Percentiles rank a stretch among this genome's conserved stretches.
phyloP scores from a whole-genome alignment of 225 moss, liverwort and hornwort species.

The Pseudoscleropodium purum region DNA sequence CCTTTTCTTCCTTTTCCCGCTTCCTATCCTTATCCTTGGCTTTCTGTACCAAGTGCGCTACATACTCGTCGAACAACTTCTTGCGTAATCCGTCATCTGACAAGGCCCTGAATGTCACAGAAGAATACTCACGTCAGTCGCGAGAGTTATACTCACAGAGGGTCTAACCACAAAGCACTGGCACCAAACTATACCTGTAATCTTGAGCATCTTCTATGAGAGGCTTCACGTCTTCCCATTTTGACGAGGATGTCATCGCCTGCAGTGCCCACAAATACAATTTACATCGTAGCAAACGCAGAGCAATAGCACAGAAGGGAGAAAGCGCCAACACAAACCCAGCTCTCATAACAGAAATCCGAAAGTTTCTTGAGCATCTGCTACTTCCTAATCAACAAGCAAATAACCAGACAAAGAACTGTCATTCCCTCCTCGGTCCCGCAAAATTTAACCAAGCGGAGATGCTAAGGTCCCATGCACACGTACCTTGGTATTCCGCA shows the following conservation, averaged over 20 bases:
- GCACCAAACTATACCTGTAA: conserved; percentile 48
- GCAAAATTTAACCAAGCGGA: background rate
- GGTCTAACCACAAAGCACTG: background rate
- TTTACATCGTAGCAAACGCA: background rate
- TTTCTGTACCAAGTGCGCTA: conserved; percentile 72
- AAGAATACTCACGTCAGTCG: background rate
- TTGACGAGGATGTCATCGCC: conserved; percentile 65
- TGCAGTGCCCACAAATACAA: conserved; percentile 7
- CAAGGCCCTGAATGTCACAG: conserved; percentile 45
- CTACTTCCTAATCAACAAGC: background rate
- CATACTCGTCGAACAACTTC: conserved; percentile 82
- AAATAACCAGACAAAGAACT: background rate
- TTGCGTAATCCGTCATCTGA: conserved; percentile 67
- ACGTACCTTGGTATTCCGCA: conserved; percentile 68
- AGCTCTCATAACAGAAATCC: background rate
- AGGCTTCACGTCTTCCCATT: conserved; percentile 83
- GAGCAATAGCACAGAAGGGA: background rate
- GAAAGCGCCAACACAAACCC: background rate
- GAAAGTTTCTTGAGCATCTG: background rate
- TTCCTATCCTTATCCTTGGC: conserved; percentile 94
- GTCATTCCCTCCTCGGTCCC: background rate
- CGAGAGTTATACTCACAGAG: background rate
- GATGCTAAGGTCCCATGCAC: background rate
- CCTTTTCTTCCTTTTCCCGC: conserved; percentile 99
- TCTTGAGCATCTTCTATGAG: conserved; percentile 72